Percentiles rank a stretch among this genome's conserved stretches.
phyloP scores from a whole-genome alignment of 2,329 filamentous ascomycete genomes.

The Paraconiothyrium brasiliense region DNA sequence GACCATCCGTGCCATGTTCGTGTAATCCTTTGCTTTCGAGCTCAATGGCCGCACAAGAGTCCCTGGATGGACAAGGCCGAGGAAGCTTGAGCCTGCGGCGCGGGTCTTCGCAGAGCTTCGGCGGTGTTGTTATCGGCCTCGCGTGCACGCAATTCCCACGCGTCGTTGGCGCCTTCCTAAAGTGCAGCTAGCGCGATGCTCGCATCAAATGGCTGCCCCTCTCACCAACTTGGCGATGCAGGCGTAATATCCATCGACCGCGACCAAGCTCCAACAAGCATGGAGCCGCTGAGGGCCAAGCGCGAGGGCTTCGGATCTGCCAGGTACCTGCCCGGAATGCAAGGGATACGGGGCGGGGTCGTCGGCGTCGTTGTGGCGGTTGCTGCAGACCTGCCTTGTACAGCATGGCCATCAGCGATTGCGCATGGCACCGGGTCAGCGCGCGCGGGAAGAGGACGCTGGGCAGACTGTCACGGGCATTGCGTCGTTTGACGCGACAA shows the following conservation, averaged over 20 bases:
- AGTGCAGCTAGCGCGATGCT: not conserved
- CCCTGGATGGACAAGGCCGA: slow-evolving; percentile 4
- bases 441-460: not conserved
- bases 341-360: slow-evolving; percentile 15
- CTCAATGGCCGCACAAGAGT: not conserved
- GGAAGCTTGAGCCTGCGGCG: slow-evolving; percentile 8
- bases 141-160: not conserved
- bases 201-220: not conserved
- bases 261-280: slow-evolving; percentile 11
- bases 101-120: slow-evolving; percentile 7
- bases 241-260: slow-evolving; percentile 12
- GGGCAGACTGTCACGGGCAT: not conserved
- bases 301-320: slow-evolving; percentile 23
- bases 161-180: slow-evolving; percentile 10
- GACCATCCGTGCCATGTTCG: not conserved
- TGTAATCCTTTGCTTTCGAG: not conserved
- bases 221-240: slow-evolving; percentile 6
- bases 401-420: slow-evolving; percentile 11
- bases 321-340: slow-evolving; percentile 22
- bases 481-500: slow-evolving; percentile 11
- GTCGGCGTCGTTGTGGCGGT: slow-evolving; percentile 3
- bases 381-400: slow-evolving; percentile 23
- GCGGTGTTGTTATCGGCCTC: slow-evolving; percentile 3
- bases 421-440: slow-evolving; percentile 5
- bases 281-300: slow-evolving; percentile 10